Conservation (phyloP, 73 alveolate genomes). For the Paramecium sexaurelia region DNA sequence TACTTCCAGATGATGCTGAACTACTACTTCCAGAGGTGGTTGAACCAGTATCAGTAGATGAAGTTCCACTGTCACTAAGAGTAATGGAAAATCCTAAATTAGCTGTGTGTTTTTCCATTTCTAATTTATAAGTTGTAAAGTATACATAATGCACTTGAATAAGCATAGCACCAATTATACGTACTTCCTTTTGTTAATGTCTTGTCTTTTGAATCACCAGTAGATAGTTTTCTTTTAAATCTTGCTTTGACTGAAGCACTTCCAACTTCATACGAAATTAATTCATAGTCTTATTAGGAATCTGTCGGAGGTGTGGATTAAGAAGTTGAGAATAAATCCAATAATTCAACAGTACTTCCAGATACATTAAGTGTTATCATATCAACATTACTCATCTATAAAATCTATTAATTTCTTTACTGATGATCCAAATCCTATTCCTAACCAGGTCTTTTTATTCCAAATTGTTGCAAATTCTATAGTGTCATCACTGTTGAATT, state of each 20-base stretch:
- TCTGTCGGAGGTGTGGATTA: neutral
- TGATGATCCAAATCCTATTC: neutral
- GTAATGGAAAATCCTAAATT: neutral
- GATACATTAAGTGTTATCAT: neutral
- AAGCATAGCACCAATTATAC: constrained; percentile 2
- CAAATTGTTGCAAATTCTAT: neutral
- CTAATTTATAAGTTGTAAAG: neutral
- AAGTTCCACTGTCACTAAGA: neutral
- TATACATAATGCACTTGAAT: neutral
- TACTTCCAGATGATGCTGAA: neutral
- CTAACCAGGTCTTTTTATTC: neutral
- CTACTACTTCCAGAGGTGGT: neutral
- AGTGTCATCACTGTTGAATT: neutral
- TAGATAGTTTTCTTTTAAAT: constrained; percentile 6
- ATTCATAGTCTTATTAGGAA: neutral
- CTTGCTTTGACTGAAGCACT: neutral
- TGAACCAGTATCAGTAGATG: neutral
- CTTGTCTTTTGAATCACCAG: constrained; percentile 49
- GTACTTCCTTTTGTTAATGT: neutral
- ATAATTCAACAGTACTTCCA: neutral
- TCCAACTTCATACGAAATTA: constrained; percentile 9
- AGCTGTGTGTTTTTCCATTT: neutral
- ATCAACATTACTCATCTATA: constrained; percentile 32
- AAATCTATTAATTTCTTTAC: neutral
- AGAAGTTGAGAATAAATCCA: neutral